Conservation (phyloP, 1,139 yeast species). For the Pneumocystis wakefieldiae region DNA sequence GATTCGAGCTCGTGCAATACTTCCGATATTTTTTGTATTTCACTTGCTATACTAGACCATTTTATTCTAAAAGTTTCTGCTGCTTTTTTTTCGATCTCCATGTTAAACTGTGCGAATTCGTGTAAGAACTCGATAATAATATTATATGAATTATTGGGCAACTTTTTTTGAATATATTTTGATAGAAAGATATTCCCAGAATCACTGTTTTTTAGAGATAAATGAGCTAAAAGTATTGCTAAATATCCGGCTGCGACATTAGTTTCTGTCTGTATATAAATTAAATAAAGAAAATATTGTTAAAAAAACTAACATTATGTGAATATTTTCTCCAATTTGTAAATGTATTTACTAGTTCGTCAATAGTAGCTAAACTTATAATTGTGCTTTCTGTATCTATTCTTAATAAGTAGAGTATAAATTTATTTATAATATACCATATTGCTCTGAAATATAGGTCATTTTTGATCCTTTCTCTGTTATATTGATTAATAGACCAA, state of each 20-base stretch:
- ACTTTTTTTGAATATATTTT: not conserved
- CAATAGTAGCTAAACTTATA: not conserved
- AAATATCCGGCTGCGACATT: not conserved
- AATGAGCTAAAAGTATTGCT: not conserved
- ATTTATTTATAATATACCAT: not conserved
- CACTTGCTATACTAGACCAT: not conserved
- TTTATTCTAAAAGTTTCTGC: not conserved
- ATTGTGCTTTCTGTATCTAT: not conserved
- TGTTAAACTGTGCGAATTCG: not conserved
- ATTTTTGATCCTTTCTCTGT: not conserved
- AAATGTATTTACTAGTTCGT: not conserved
- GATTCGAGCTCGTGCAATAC: not conserved
- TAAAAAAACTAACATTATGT: not conserved
- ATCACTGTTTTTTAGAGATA: not conserved
- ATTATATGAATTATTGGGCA: not conserved
- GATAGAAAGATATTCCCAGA: not conserved
- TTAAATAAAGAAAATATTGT: not conserved
- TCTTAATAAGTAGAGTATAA: not conserved
- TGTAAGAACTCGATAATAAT: not conserved
- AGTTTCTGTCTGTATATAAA: not conserved
- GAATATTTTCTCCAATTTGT: not conserved
- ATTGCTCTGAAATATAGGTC: not conserved
- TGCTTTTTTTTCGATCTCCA: not conserved
- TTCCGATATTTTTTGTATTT: not conserved
- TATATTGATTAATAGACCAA: not conserved